Evolutionary conservation across 495 filamentous ascomycete genomes (phyloP), one percentile per base, ranked within the genome.

Genomic region (Thozetella sp.): DNA sequence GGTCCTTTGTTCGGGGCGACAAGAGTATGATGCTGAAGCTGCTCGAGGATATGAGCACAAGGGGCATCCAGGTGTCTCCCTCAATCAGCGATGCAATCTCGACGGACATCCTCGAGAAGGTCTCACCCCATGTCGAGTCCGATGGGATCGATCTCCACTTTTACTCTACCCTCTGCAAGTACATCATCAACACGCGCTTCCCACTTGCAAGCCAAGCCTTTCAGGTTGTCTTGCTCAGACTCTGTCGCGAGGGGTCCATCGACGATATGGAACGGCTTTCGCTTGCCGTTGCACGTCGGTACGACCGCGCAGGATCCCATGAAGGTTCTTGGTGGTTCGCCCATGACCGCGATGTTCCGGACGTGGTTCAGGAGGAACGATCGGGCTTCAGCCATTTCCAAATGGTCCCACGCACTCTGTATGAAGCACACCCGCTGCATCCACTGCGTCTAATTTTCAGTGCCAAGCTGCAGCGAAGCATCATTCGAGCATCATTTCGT

Each of bases 401-500:
- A 26, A 9, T 2, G 4, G 11, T 66, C 10, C 56, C 63, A 12
- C 6, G 22, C 22, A 37, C 54, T n/a, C 46, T 63, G 13, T 19
- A 22, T 22, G 15, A 23, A 1, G 12, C 52, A 11, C 48, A 56
- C 30, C 61, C 54, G 0, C 52, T 57, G 1, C 75, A 77, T 51
- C 72, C 72, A 22, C 15, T 78, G 3, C 65, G 61, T 19, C 61
- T 63, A 13, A 55, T 78, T 3, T 75, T 78, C 56, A 59, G 66
- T 15, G 54, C 2, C 1, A 68, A 64, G 45, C 25, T 74, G 11
- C 26, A 72, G 17, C 51, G 60, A 0, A 59, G 45, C 15, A 66
- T 78, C 0, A 34, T 78, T 12, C 67, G 70, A 20, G 69, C 60
- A 20, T 63, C 64, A 15, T 70, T 76, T 45, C 34, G 40, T 25